These are phyloP conservation scores for Penicillium cataractarum DNA, from an alignment of 495 filamentous ascomycete species.

Conservation along the genomic window DNA sequence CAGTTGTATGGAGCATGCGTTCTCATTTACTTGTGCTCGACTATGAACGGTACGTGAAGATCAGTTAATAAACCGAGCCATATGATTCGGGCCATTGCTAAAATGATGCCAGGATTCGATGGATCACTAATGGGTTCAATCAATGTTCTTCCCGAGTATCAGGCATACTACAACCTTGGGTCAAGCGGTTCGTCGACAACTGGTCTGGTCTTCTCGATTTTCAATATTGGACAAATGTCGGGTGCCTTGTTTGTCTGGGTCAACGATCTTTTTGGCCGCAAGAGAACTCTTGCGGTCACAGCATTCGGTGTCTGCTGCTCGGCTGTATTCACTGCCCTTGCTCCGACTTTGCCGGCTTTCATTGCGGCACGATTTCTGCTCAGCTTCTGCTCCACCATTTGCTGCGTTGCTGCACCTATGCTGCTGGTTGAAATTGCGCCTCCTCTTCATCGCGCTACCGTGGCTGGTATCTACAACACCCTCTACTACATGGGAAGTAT, in stretches of 20 bases:
- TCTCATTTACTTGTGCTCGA: background rate
- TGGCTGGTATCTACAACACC: slow-evolving; percentile 1
- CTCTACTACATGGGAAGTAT: background rate
- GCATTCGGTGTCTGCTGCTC: background rate
- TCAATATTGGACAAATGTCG: background rate
- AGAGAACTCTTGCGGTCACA: background rate
- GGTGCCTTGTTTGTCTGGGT: background rate
- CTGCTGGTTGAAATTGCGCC: background rate
- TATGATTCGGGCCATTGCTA: background rate
- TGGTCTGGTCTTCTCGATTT: background rate
- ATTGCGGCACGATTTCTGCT: background rate
- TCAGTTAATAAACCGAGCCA: background rate
- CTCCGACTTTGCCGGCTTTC: background rate
- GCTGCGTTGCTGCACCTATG: background rate
- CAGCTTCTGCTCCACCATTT: background rate
- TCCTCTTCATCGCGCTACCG: background rate
- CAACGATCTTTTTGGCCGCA: background rate
- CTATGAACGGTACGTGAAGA: background rate
- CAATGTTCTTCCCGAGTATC: background rate
- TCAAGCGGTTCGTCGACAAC: background rate
- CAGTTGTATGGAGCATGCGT: background rate
- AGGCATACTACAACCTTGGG: background rate
- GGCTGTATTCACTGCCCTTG: background rate
- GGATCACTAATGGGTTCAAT: background rate
- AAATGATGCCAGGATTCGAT: background rate